A percentile compares a stretch with the other conserved stretches of the same genome.
These are phyloP conservation scores for Suhomyces guaymorum DNA, from an alignment of 1,139 yeast genomes.

Conservation along the genomic window DNA sequence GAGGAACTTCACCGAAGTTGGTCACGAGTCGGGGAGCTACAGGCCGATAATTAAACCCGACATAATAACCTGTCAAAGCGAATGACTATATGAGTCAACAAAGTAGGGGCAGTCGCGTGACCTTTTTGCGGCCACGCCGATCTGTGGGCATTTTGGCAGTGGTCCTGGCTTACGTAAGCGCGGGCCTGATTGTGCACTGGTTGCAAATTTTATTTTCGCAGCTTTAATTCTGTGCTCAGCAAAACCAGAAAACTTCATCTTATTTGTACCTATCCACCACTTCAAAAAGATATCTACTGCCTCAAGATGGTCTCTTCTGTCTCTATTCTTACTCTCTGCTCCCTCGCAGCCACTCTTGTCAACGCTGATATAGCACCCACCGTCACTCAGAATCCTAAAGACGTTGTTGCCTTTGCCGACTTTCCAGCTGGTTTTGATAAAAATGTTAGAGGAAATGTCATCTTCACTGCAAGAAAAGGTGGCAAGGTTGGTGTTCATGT, in stretches of 20 bases:
- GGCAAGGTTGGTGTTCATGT: constrained; percentile 58
- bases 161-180: constrained; percentile 4
- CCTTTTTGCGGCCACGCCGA: neutral
- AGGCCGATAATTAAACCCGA: neutral
- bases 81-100: constrained; percentile 4
- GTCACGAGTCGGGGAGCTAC: neutral
- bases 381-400: constrained; percentile 43
- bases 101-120: constrained; percentile 4
- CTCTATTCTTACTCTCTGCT: neutral
- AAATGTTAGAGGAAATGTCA: constrained; percentile 49
- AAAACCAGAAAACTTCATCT: neutral
- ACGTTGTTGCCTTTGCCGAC: constrained; percentile 57
- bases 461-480: constrained; percentile 47
- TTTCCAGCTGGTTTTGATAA: constrained; percentile 49
- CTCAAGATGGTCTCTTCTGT: neutral
- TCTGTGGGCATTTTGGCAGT: too few relatives aligned
- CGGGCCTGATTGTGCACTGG: constrained; percentile 2
- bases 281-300: too few relatives aligned
- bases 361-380: constrained; percentile 40
- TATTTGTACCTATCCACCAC: neutral
- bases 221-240: neutral
- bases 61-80: too few relatives aligned
- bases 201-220: constrained; percentile 8
- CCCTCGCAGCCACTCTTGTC: constrained; percentile 4
- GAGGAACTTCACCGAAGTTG: too few relatives aligned